Evolutionary conservation across 2,329 filamentous ascomycete genomes (phyloP), one percentile per base, ranked within the genome.

Genomic region (Aspergillus brasiliensis): DNA sequence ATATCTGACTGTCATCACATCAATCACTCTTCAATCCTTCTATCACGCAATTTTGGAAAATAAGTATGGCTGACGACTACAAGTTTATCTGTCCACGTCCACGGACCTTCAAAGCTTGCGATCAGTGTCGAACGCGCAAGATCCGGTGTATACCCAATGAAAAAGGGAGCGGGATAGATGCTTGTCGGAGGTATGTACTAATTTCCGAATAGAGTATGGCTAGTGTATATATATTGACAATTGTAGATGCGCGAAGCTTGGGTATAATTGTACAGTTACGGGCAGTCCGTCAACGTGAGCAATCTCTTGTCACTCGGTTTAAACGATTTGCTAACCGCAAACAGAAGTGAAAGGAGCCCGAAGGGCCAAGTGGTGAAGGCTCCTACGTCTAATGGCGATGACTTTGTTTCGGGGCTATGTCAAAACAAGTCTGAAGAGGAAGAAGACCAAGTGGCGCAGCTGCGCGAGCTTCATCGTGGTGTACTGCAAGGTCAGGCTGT

Each of bases 111-210:
- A 40, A n/a, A 28, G 51, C 51, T 5, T 54, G 51, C 8, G 51
- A 54, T 8, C 23, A 10, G 17, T 54, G 51, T 23, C 31, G 38
- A 11, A 17, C 37, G 2, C 51, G 51, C 23, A 54, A 54, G 5
- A 44, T 54, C n/a, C 25, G 51, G n/a, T 54, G 51, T 19, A n/a
- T 54, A 17, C 37, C 51, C 2, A 7, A 23, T 2, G 51, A 54
- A 23, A 27, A 54, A 42, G 10, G 21, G 19, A 7, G 23, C 31
- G 17, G 17, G 7, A 23, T 1, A n/a, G 38, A 27, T 17, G 51
- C 34, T 8, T 54, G 51, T 42, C 51, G 51, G 21, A 54, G 51
- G 51, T 54, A 53, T 1, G 31, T 28, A 8, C 11, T 1, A 6
- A 52, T 15, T 6, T 19, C 1, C 34, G 0, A 17, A 8, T 19